Evolutionary conservation across 108 stramenopile genomes (phyloP).

Genomic region (Fragilaria radians): DNA sequence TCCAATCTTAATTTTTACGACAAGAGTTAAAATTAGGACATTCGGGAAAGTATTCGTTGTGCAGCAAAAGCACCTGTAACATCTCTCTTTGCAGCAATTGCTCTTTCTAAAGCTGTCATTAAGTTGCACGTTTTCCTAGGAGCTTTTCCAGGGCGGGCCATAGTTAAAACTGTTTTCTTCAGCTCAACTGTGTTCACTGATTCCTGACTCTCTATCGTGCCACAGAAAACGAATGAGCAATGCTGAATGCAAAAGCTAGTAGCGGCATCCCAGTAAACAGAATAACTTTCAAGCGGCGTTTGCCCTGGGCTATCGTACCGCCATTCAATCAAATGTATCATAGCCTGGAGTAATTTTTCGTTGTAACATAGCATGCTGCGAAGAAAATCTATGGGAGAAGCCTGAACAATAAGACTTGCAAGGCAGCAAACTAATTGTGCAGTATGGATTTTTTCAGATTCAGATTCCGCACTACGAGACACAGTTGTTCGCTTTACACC

Average conservation of each 20-base stretch:
- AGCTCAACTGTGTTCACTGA: slow-evolving; percentile 3
- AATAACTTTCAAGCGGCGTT: slow-evolving; percentile 15
- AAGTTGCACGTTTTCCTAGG: slow-evolving; percentile 44
- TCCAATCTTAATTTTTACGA: no score
- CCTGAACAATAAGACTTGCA: slow-evolving; percentile 11
- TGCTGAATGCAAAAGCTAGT: slow-evolving; percentile 43
- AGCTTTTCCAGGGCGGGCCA: slow-evolving; percentile 49
- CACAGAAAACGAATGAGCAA: slow-evolving; percentile 24
- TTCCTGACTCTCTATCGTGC: slow-evolving; percentile 1
- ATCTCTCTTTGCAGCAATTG: slow-evolving; percentile 2
- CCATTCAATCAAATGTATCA: slow-evolving; percentile 36
- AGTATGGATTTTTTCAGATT: slow-evolving; percentile 15
- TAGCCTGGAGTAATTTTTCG: slow-evolving; percentile 8
- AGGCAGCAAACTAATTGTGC: slow-evolving; percentile 7
- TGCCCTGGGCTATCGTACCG: slow-evolving; percentile 39
- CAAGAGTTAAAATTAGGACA: background rate
- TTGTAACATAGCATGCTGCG: background rate
- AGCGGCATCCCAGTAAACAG: slow-evolving; percentile 50
- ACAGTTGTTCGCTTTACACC: slow-evolving; percentile 3
- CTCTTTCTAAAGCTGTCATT: slow-evolving; percentile 15
- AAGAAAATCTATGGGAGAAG: background rate
- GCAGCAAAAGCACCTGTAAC: slow-evolving; percentile 6
- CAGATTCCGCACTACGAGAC: slow-evolving; percentile 11
- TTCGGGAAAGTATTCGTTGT: slow-evolving; percentile 12
- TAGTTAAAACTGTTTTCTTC: slow-evolving; percentile 34